These are phyloP conservation scores for Ogataea naganishii DNA, from an alignment of 805 yeast species.

Conservation along the genomic window DNA sequence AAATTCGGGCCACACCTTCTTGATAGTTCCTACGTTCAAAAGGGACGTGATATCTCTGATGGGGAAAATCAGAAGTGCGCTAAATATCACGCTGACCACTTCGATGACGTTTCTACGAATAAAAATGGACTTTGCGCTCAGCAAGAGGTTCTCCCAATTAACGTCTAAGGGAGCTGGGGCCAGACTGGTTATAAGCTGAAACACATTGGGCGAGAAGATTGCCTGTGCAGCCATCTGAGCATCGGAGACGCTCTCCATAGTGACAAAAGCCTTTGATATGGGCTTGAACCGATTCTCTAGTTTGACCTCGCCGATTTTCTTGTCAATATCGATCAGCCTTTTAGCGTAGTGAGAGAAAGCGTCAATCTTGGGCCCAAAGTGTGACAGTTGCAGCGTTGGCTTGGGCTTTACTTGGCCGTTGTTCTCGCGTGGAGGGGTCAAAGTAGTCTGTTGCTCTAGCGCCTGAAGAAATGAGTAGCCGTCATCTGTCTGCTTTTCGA, in stretches of 20 bases:
- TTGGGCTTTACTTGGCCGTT: slow-evolving; percentile 7
- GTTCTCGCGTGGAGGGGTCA: slow-evolving; percentile 4
- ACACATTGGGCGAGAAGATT: slow-evolving; percentile 81
- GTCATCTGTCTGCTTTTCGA: slow-evolving; percentile 16
- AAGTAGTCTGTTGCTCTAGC: neutral
- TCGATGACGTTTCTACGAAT: slow-evolving; percentile 23
- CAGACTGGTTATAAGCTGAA: slow-evolving; percentile 69
- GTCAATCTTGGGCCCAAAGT: slow-evolving; percentile 21
- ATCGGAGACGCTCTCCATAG: slow-evolving; percentile 88
- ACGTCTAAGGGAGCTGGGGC: slow-evolving; percentile 98
- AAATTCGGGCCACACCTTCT: slow-evolving; percentile 49
- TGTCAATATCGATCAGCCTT: slow-evolving; percentile 28
- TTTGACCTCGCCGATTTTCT: slow-evolving; percentile 26
- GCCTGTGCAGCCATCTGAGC: slow-evolving; percentile 99
- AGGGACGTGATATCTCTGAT: slow-evolving; percentile 50
- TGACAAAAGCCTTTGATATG: slow-evolving; percentile 57
- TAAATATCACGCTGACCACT: slow-evolving; percentile 35
- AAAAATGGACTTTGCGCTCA: slow-evolving; percentile 30
- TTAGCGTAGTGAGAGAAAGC: slow-evolving; percentile 26
- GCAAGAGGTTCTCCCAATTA: slow-evolving; percentile 58
- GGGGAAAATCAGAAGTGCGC: slow-evolving; percentile 44
- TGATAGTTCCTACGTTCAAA: slow-evolving; percentile 45
- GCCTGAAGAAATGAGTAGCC: slow-evolving; percentile 7
- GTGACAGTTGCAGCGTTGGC: slow-evolving; percentile 14
- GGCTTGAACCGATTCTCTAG: slow-evolving; percentile 29